phyloP scores from a whole-genome alignment of 495 filamentous ascomycete genomes.

The Tuber borchii region DNA sequence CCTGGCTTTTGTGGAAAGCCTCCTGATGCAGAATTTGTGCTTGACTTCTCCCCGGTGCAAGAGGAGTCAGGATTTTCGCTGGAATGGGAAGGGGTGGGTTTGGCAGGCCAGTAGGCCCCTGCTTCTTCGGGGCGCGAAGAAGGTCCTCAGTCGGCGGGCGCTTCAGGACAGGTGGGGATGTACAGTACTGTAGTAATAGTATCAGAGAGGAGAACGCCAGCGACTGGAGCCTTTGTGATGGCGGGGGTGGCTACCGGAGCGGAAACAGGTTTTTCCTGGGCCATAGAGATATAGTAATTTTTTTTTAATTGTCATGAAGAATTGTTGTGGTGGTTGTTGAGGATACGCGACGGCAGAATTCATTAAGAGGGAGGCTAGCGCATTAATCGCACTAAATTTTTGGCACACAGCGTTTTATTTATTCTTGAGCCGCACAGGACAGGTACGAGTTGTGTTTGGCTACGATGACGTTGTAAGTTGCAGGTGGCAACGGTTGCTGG shows the following conservation, averaged over 20 bases:
- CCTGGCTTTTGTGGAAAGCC: constrained; percentile 64
- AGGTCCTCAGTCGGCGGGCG: constrained; percentile 29
- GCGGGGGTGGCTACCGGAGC: background rate
- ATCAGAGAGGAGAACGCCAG: background rate
- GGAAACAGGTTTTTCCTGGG: background rate
- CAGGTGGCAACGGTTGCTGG: too few species aligned
- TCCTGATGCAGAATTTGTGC: constrained; percentile 65
- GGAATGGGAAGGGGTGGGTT: constrained; percentile 7
- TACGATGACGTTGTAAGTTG: too few species aligned
- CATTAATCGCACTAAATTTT: too few species aligned
- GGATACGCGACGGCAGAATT: constrained; percentile 2
- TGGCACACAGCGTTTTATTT: too few species aligned
- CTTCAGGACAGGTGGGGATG: constrained; percentile 22
- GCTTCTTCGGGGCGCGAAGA: constrained; percentile 22
- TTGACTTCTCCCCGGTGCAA: constrained; percentile 12
- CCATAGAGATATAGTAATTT: background rate
- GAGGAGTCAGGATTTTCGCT: constrained; percentile 6
- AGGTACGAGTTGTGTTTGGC: too few species aligned
- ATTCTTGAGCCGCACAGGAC: too few species aligned
- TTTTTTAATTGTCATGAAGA: background rate
- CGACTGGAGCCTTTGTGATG: background rate
- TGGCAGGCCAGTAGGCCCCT: constrained; percentile 7
- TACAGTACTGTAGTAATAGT: background rate
- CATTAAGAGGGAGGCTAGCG: background rate
- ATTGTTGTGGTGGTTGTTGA: background rate